These are phyloP conservation scores for Trichoderma citrinoviride DNA, from an alignment of 2,329 filamentous ascomycete genomes.

Conservation along the genomic window DNA sequence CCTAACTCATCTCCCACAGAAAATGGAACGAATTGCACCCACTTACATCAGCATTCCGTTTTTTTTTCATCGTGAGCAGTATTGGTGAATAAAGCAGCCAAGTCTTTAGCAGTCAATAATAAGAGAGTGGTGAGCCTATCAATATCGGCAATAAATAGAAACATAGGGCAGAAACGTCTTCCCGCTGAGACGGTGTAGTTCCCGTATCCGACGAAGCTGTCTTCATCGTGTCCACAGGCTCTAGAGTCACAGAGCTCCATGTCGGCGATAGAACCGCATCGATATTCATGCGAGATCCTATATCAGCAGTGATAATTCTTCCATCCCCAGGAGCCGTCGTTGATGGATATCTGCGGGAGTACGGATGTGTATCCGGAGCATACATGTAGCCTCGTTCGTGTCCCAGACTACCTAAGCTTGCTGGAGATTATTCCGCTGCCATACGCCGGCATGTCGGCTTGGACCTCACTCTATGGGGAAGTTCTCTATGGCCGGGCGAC, in stretches of 20 bases:
- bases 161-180: not conserved
- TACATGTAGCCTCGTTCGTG: not conserved
- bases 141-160: not conserved
- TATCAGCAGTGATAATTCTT: not conserved
- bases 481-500: not conserved
- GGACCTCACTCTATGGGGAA: not conserved
- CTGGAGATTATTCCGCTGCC: not conserved
- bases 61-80: not conserved
- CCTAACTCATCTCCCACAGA: slow-evolving; percentile 11
- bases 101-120: slow-evolving; percentile 12
- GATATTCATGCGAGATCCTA: not conserved
- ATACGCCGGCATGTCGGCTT: not conserved
- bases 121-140: slow-evolving; percentile 10
- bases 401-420: not conserved
- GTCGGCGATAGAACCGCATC: not conserved
- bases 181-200: not conserved
- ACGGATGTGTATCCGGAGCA: not conserved
- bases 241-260: not conserved
- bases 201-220: not conserved
- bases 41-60: slow-evolving; percentile 1
- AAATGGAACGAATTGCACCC: slow-evolving; percentile 6
- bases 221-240: not conserved
- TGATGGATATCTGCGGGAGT: not conserved
- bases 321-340: not conserved
- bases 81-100: not conserved